phyloP scores from a whole-genome alignment of 2,329 filamentous ascomycete genomes.

The Ascochyta lentis region DNA sequence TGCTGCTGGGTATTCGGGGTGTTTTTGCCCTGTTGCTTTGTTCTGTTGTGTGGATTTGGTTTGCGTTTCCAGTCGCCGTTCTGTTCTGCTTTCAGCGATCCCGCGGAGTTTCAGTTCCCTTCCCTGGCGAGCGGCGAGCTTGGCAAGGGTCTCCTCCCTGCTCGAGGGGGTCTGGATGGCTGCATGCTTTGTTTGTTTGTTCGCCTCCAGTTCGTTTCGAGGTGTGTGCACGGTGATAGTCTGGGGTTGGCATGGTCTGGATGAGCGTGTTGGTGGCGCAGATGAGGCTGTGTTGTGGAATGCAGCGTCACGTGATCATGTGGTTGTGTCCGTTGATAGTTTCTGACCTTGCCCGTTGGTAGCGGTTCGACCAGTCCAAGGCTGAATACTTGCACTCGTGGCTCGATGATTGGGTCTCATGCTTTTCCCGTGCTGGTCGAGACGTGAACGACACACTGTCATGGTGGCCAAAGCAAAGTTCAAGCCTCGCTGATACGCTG shows the following conservation, averaged over 20 bases:
- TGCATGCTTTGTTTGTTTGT: background rate
- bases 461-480: too few species aligned
- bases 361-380: too few species aligned
- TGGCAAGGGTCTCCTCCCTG: background rate
- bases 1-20: too few species aligned
- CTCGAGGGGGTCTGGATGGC: background rate
- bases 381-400: too few species aligned
- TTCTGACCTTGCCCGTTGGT: too few species aligned
- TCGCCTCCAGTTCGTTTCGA: background rate
- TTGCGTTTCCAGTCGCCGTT: too few species aligned
- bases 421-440: too few species aligned
- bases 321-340: background rate
- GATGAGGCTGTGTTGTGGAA: constrained; percentile 3
- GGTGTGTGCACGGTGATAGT: background rate
- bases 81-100: too few species aligned
- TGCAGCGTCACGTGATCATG: background rate
- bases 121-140: background rate
- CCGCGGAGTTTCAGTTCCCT: constrained; percentile 1
- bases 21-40: background rate
- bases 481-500: too few species aligned
- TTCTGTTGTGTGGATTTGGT: too few species aligned
- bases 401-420: too few species aligned
- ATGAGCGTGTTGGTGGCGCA: background rate
- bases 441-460: too few species aligned
- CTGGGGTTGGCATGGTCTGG: background rate